phyloP scores from a whole-genome alignment of 2,329 filamentous ascomycete species.

The Geosmithia flava region DNA sequence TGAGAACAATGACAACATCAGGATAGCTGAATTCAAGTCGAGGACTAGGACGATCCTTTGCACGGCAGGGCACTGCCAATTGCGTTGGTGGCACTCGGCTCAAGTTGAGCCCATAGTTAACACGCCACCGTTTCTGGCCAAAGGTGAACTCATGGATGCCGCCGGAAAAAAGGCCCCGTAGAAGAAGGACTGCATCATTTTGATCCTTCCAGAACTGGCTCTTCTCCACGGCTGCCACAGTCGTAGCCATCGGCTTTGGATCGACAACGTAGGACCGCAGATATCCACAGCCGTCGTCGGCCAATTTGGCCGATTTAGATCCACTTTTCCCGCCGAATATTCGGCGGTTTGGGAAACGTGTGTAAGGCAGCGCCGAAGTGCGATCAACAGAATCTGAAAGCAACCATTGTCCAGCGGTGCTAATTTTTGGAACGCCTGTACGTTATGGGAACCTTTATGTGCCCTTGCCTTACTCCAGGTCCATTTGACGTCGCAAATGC shows the following conservation, averaged over 20 bases:
- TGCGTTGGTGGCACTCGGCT: slow-evolving; percentile 29
- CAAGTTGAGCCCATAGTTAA: slow-evolving; percentile 49
- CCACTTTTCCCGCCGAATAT: too few relatives aligned
- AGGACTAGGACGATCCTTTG: slow-evolving; percentile 50
- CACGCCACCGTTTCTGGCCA: slow-evolving; percentile 50
- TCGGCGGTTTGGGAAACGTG: too few relatives aligned
- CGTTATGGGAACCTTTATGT: too few relatives aligned
- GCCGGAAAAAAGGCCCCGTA: slow-evolving; percentile 51
- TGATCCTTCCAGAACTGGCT: slow-evolving; percentile 1
- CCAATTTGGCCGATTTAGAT: not conserved
- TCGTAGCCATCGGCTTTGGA: not conserved
- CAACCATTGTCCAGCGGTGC: too few relatives aligned
- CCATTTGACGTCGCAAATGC: too few relatives aligned
- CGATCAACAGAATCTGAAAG: too few relatives aligned
- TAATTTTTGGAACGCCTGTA: too few relatives aligned
- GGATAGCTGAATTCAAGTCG: slow-evolving; percentile 58
- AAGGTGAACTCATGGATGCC: slow-evolving; percentile 46
- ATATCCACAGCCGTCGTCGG: not conserved
- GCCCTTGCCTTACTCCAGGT: too few relatives aligned
- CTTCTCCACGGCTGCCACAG: not conserved
- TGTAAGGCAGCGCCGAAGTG: too few relatives aligned
- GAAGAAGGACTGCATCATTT: slow-evolving; percentile 23
- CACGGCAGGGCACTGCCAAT: slow-evolving; percentile 53
- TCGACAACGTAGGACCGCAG: slow-evolving; percentile 2
- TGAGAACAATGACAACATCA: slow-evolving; percentile 52